A percentile compares a stretch with the other conserved stretches of the same genome.
phyloP scores from a whole-genome alignment of 768 basidiomycete species.

The Boletus edulis region DNA sequence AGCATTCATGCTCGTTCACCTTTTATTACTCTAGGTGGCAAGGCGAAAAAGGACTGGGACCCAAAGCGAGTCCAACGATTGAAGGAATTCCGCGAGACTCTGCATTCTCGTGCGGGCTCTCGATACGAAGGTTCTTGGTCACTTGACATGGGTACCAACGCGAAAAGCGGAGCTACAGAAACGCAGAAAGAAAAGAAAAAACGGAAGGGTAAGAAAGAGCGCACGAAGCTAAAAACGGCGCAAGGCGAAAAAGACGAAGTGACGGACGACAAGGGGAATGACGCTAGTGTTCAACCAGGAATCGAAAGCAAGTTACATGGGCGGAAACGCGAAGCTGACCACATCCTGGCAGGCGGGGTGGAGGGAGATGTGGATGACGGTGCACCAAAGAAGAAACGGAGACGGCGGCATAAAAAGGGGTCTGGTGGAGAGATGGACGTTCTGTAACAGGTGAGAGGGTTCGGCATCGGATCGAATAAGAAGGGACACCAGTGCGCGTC shows the following conservation, averaged over 20 bases:
- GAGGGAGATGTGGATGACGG: slow-evolving; percentile 10
- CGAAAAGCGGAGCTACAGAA: slow-evolving; percentile 5
- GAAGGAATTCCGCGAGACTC: slow-evolving; percentile 65
- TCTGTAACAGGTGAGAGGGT: too few relatives aligned
- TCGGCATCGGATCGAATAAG: too few relatives aligned
- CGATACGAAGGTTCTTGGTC: slow-evolving; percentile 21
- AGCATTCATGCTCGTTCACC: background rate
- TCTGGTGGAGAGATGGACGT: slow-evolving; percentile 2
- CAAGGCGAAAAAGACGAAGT: slow-evolving; percentile 11
- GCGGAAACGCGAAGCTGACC: slow-evolving; percentile 17
- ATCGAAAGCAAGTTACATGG: slow-evolving; percentile 3
- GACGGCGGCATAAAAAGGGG: slow-evolving; percentile 40
- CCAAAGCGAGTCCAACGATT: slow-evolving; percentile 60
- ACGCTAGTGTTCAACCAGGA: background rate
- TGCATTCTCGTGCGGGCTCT: slow-evolving; percentile 43
- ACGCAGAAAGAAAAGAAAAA: slow-evolving; percentile 45
- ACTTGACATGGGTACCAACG: background rate
- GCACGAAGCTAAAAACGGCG: slow-evolving; percentile 47
- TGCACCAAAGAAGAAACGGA: slow-evolving; percentile 37
- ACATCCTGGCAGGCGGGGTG: slow-evolving; percentile 1
- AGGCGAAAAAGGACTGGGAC: slow-evolving; percentile 51
- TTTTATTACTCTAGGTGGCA: slow-evolving; percentile 13
- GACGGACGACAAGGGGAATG: background rate
- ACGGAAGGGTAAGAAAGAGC: slow-evolving; percentile 70
- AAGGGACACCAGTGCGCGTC: too few relatives aligned